phyloP scores from a whole-genome alignment of 352 stramenopile species.

The Pelagophyceae sp. region DNA sequence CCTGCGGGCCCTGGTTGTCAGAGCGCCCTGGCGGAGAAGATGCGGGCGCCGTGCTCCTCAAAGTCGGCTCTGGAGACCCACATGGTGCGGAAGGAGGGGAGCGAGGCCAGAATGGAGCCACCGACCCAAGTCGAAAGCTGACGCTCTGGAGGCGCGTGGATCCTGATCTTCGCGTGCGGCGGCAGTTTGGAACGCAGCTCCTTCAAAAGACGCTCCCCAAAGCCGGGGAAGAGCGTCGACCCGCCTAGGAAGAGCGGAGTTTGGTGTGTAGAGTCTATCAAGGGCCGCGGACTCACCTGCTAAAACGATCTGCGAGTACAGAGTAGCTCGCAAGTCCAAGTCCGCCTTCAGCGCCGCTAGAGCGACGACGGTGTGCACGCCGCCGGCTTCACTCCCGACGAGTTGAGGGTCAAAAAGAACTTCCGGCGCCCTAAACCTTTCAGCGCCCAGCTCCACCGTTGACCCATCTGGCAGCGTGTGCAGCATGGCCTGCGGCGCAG shows the following conservation, averaged over 20 bases:
- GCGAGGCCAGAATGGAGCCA: conserved; percentile 93
- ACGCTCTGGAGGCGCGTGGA: conserved; percentile 32
- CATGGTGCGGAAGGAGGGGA: conserved; percentile 96
- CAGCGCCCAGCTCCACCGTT: conserved; percentile 60
- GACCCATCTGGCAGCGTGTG: conserved; percentile 69
- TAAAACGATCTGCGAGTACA: conserved; percentile 75
- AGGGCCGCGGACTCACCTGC: too few species aligned
- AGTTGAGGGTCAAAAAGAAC: conserved; percentile 62
- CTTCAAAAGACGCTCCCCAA: conserved; percentile 83
- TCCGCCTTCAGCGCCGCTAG: conserved; percentile 76
- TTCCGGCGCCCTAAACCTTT: conserved; percentile 74
- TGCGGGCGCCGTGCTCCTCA: conserved; percentile 2
- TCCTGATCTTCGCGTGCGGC: conserved; percentile 79
- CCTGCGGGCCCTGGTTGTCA: too few species aligned
- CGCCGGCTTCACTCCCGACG: conserved; percentile 51
- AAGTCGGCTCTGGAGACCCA: conserved; percentile 46
- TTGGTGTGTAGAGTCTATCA: too few species aligned
- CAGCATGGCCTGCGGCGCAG: conserved; percentile 27
- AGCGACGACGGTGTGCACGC: conserved; percentile 68
- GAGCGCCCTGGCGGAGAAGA: neutral
- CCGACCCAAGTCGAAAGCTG: conserved; percentile 89
- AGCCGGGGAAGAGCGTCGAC: conserved; percentile 86
- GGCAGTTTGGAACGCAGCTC: conserved; percentile 79
- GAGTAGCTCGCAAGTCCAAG: conserved; percentile 67
- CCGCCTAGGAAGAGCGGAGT: too few species aligned